Evolutionary conservation across 148 eudicot species (phyloP).

Genomic region (Hydrangea macrophylla): DNA sequence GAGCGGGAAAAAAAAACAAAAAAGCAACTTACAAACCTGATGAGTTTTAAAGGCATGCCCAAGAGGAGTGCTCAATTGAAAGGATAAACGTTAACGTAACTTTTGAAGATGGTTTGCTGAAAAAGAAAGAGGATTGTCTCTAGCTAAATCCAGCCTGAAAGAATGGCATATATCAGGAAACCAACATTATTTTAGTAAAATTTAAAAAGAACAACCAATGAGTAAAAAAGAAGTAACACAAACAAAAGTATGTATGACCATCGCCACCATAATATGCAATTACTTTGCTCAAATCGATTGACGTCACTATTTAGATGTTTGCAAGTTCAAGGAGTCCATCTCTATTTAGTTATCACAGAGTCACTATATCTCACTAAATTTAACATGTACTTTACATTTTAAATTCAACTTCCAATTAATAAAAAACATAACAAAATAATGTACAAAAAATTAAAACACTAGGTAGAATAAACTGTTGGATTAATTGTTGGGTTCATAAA

Average conservation of each 20-base stretch:
- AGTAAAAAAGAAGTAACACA: neutral
- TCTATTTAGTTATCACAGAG: no score
- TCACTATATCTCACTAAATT: no score
- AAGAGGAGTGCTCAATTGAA: conserved; percentile 65
- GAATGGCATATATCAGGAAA: neutral
- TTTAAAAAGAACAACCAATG: neutral
- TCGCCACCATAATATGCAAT: neutral
- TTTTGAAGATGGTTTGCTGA: conserved; percentile 95
- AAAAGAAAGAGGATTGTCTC: conserved; percentile 53
- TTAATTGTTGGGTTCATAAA: no score
- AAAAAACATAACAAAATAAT: no score
- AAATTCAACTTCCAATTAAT: no score
- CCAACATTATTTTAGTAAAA: neutral
- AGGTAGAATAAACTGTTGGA: no score
- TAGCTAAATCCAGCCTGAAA: conserved; percentile 66
- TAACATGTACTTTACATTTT: no score
- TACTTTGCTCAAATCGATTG: neutral
- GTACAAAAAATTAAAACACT: no score
- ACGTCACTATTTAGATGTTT: neutral
- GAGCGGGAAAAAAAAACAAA: conserved; percentile 4
- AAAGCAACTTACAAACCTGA: conserved; percentile 54
- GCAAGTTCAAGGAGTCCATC: neutral
- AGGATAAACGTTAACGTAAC: conserved; percentile 72
- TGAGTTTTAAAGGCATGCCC: conserved; percentile 80
- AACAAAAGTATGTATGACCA: neutral